Conservation (phyloP, 139 green algal species). For the Micractinium conductrix region DNA sequence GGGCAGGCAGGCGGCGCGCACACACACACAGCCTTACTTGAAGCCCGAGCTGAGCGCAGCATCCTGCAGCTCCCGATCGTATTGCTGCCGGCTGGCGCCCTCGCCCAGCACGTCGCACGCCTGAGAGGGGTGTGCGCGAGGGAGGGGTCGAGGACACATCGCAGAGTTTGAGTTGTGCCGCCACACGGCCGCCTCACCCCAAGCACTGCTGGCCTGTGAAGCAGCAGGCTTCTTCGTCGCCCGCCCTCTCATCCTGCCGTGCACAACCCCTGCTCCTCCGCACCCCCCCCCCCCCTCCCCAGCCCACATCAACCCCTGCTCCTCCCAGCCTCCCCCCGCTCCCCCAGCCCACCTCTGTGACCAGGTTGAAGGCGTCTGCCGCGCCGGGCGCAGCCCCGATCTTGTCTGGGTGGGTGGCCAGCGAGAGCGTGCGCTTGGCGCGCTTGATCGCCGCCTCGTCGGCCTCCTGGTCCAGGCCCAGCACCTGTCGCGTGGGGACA, state of each 20-base stretch:
- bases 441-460: conserved; percentile 20
- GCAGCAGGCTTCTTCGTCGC: too few species aligned
- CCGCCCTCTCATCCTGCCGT: too few species aligned
- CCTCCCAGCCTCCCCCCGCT: too few species aligned
- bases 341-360: conserved; percentile 33
- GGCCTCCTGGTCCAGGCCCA: not conserved
- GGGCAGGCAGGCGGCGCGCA: too few species aligned
- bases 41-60: not conserved
- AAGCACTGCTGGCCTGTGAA: too few species aligned
- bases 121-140: not conserved
- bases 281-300: too few species aligned
- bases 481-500: too few species aligned
- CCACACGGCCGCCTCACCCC: too few species aligned
- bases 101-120: conserved; percentile 22
- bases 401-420: conserved; percentile 47
- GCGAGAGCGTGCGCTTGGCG: conserved; percentile 32
- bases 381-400: conserved; percentile 27
- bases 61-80: conserved; percentile 15
- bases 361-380: conserved; percentile 28
- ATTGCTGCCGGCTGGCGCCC: not conserved
- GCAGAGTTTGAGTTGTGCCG: too few species aligned
- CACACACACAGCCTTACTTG: conserved; percentile 11
- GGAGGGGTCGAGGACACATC: not conserved
- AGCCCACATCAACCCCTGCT: too few species aligned
- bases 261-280: too few species aligned